phyloP scores from a whole-genome alignment of 2,329 filamentous ascomycete genomes.

The Diaporthe sp. region DNA sequence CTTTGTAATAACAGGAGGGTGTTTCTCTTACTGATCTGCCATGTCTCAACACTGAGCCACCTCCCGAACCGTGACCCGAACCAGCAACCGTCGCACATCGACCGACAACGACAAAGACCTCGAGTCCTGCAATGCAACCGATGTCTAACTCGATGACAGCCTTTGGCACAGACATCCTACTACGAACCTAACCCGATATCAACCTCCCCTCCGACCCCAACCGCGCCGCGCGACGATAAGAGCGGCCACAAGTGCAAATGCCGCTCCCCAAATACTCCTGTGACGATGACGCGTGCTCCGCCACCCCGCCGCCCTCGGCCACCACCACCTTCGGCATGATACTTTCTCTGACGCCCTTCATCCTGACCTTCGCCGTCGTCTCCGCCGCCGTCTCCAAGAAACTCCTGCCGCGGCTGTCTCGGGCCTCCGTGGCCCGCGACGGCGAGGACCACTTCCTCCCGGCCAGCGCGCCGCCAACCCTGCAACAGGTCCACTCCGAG shows the following conservation, averaged over 20 bases:
- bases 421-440: slow-evolving; percentile 62
- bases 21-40: neutral
- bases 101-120: slow-evolving; percentile 17
- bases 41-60: slow-evolving; percentile 24
- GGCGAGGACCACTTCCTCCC: slow-evolving; percentile 75
- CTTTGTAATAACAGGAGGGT: slow-evolving; percentile 6
- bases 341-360: slow-evolving; percentile 77
- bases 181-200: slow-evolving; percentile 15
- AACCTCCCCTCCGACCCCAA: slow-evolving; percentile 18
- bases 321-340: slow-evolving; percentile 60
- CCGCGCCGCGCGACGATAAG: neutral
- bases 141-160: slow-evolving; percentile 29
- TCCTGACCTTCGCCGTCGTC: slow-evolving; percentile 77
- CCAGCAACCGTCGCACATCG: slow-evolving; percentile 2
- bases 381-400: slow-evolving; percentile 74
- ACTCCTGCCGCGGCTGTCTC: slow-evolving; percentile 80
- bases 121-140: slow-evolving; percentile 30
- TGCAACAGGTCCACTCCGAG: slow-evolving; percentile 72
- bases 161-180: slow-evolving; percentile 29
- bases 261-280: slow-evolving; percentile 61
- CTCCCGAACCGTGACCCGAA: slow-evolving; percentile 12
- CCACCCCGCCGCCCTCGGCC: slow-evolving; percentile 58
- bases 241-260: slow-evolving; percentile 33
- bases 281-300: slow-evolving; percentile 70
- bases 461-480: slow-evolving; percentile 70